Evolutionary conservation across 805 yeast species (phyloP).

Genomic region (Allodekkera sacchari): DNA sequence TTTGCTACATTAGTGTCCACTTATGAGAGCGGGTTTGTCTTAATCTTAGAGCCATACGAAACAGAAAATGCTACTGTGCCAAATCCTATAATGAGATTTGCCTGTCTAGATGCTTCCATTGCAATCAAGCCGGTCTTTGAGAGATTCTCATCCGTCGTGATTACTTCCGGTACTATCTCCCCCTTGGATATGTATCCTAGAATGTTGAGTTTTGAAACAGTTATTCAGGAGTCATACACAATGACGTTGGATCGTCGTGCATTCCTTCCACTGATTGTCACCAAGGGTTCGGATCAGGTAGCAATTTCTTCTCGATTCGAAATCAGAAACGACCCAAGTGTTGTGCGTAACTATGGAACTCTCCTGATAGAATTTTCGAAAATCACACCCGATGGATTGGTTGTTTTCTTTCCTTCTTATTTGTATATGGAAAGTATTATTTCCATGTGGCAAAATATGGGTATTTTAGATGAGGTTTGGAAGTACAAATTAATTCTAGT

Average conservation of each 20-base stretch:
- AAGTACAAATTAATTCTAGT: slow-evolving; percentile 89
- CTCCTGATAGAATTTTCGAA: slow-evolving; percentile 86
- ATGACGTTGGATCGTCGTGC: slow-evolving; percentile 93
- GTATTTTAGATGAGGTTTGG: slow-evolving; percentile 97
- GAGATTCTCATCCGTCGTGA: slow-evolving; percentile 81
- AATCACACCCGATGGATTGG: slow-evolving; percentile 96
- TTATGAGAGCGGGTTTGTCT: slow-evolving; percentile 85
- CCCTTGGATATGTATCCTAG: slow-evolving; percentile 98
- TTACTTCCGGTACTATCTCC: slow-evolving; percentile 96
- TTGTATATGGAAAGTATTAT: slow-evolving; percentile 96
- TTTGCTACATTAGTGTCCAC: slow-evolving; percentile 95
- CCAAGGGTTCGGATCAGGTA: slow-evolving; percentile 97
- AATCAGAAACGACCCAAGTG: slow-evolving; percentile 95
- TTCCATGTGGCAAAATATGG: slow-evolving; percentile 99
- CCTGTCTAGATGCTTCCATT: slow-evolving; percentile 95
- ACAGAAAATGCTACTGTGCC: slow-evolving; percentile 92
- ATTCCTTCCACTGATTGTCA: slow-evolving; percentile 89
- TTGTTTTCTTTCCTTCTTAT: slow-evolving; percentile 95
- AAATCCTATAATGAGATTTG: slow-evolving; percentile 86
- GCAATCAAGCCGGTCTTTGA: slow-evolving; percentile 97
- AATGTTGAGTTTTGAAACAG: slow-evolving; percentile 90
- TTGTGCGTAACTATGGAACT: slow-evolving; percentile 94
- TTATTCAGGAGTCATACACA: slow-evolving; percentile 87
- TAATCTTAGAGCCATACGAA: slow-evolving; percentile 93
- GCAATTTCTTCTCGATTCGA: slow-evolving; percentile 94